Conservation (phyloP, 2,329 filamentous ascomycete species). For the Trichoderma guizhouense region DNA sequence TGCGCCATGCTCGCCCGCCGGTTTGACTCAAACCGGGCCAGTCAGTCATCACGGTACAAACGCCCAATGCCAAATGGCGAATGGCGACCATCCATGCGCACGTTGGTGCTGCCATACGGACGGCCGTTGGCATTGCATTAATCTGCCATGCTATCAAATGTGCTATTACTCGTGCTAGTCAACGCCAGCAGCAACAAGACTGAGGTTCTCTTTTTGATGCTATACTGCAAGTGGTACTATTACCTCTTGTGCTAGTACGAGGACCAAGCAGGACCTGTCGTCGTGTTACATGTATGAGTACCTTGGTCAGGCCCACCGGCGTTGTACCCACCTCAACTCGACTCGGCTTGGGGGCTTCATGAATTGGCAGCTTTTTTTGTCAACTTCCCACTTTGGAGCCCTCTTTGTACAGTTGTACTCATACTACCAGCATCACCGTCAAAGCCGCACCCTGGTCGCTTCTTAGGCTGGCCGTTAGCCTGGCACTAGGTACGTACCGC, state of each 20-base stretch:
- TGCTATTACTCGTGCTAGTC: background rate
- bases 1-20: conserved; percentile 30
- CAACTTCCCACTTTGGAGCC: conserved; percentile 4
- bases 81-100: background rate
- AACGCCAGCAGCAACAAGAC: background rate
- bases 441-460: background rate
- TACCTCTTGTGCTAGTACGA: background rate
- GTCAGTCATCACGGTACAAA: background rate
- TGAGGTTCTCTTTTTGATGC: background rate
- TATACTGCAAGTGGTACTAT: background rate
- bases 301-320: background rate
- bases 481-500: conserved; percentile 17
- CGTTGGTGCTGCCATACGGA: background rate
- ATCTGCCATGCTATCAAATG: background rate
- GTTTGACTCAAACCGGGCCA: conserved; percentile 14
- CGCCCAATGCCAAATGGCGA: background rate
- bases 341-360: background rate
- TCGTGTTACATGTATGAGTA: background rate
- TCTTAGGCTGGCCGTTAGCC: conserved; percentile 6
- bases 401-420: background rate
- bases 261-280: background rate
- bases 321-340: background rate
- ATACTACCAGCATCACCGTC: background rate
- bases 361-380: background rate
- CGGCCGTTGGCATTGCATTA: background rate